phyloP scores from a whole-genome alignment of 176 grass and related monocot genomes.

The Oryza rufipogon region DNA sequence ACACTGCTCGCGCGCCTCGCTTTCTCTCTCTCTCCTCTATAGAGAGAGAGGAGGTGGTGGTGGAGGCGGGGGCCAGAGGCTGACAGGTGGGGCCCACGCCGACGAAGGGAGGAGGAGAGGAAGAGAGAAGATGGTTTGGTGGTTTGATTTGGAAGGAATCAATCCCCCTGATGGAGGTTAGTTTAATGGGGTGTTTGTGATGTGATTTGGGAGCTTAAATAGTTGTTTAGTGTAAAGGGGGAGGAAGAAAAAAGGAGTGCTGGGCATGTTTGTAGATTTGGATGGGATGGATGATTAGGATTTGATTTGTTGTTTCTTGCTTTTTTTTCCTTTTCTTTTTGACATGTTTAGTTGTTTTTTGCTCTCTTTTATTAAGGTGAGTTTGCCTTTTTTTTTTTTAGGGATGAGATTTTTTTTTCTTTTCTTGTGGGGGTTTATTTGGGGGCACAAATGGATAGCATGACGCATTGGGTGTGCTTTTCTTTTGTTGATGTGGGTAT shows the following conservation, averaged over 20 bases:
- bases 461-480: background rate
- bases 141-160: conserved; percentile 27
- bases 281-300: conserved; percentile 24
- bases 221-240: background rate
- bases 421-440: background rate
- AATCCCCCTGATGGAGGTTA: background rate
- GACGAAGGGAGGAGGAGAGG: background rate
- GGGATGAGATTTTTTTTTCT: background rate
- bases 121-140: conserved; percentile 11
- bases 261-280: background rate
- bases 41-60: background rate
- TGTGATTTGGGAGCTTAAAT: conserved; percentile 41
- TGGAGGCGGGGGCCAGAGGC: background rate
- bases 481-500: background rate
- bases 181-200: background rate
- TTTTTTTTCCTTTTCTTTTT: background rate
- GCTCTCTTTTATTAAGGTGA: background rate
- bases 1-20: conserved; percentile 2
- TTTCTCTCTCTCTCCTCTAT: background rate
- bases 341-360: too few relatives aligned
- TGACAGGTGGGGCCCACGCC: conserved; percentile 28
- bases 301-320: background rate
- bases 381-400: background rate
- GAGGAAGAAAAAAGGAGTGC: background rate
- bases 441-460: background rate